Conservation (phyloP, 2,329 filamentous ascomycete species). For the Thelonectria discophora region DNA sequence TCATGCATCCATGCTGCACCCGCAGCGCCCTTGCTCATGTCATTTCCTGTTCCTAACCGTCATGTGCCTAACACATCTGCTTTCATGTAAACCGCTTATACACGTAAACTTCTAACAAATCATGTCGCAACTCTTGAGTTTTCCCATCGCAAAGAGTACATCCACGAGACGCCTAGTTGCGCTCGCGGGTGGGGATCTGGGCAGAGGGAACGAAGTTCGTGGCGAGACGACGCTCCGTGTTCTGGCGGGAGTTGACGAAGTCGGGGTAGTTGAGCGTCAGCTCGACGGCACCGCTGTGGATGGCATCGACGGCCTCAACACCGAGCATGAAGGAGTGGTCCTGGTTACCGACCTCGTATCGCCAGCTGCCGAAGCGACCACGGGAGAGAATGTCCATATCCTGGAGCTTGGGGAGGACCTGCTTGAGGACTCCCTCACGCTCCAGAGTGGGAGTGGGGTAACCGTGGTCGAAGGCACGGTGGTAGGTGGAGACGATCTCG, state of each 20-base stretch:
- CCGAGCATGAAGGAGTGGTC: slow-evolving; percentile 98
- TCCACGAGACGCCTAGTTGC: slow-evolving; percentile 36
- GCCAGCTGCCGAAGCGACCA: slow-evolving; percentile 97
- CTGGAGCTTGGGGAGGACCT: slow-evolving; percentile 93
- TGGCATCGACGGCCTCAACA: slow-evolving; percentile 90
- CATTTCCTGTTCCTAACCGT: slow-evolving; percentile 41
- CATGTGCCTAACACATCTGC: slow-evolving; percentile 34
- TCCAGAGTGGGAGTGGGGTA: slow-evolving; percentile 96
- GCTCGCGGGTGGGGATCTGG: slow-evolving; percentile 50
- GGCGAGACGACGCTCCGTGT: slow-evolving; percentile 58
- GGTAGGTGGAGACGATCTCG: slow-evolving; percentile 97
- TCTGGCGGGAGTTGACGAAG: slow-evolving; percentile 85
- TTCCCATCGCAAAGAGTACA: slow-evolving; percentile 8
- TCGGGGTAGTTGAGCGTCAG: slow-evolving; percentile 96
- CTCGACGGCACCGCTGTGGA: slow-evolving; percentile 88
- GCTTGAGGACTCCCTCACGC: slow-evolving; percentile 91
- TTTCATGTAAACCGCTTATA: slow-evolving; percentile 37
- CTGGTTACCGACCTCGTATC: slow-evolving; percentile 96
- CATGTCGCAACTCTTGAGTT: slow-evolving; percentile 35
- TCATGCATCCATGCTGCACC: slow-evolving; percentile 36
- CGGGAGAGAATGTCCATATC: slow-evolving; percentile 92
- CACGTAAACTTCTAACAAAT: slow-evolving; percentile 37
- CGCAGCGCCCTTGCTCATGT: slow-evolving; percentile 34
- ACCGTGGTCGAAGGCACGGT: slow-evolving; percentile 97
- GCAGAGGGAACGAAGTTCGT: slow-evolving; percentile 55